These are phyloP conservation scores for Malus sieversii DNA, from an alignment of 306 rosid genomes.

Conservation along the genomic window DNA sequence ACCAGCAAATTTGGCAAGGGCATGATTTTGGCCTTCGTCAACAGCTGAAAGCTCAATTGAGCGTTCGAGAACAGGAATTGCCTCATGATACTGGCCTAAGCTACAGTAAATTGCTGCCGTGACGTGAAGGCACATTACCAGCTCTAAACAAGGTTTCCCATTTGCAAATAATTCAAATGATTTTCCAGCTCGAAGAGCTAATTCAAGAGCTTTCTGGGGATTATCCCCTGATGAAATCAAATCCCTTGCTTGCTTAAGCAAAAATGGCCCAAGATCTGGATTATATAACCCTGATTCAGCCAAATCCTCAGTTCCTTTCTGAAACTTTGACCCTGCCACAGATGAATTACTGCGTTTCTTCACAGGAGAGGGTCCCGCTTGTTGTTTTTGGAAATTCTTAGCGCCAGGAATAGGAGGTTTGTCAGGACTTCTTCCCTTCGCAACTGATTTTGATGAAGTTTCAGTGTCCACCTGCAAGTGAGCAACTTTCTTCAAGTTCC, in stretches of 20 bases:
- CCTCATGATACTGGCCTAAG: conserved; percentile 59
- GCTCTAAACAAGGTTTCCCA: conserved; percentile 62
- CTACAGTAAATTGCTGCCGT: conserved; percentile 74
- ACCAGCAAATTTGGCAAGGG: conserved; percentile 82
- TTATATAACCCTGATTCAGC: conserved; percentile 29
- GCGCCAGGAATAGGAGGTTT: conserved; percentile 49
- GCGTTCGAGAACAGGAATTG: conserved; percentile 63
- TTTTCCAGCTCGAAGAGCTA: conserved; percentile 65
- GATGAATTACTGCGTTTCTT: conserved; percentile 38
- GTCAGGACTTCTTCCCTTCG: conserved; percentile 35
- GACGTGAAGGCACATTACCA: conserved; percentile 87
- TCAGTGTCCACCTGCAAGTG: conserved; percentile 23
- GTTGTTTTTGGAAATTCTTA: conserved; percentile 42
- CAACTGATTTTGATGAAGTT: conserved; percentile 30
- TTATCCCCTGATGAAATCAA: conserved; percentile 61
- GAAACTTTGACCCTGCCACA: conserved; percentile 30
- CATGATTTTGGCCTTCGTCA: conserved; percentile 63
- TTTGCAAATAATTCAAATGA: conserved; percentile 46
- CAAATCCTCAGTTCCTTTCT: conserved; percentile 17
- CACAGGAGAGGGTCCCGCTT: conserved; percentile 11
- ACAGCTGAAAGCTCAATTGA: conserved; percentile 60
- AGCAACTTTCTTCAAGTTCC: conserved; percentile 38
- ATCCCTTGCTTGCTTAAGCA: conserved; percentile 85
- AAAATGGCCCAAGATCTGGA: conserved; percentile 58
- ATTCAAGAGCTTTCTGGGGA: conserved; percentile 62